Conservation (phyloP, 129 eudicot species). For the Centella asiatica region DNA sequence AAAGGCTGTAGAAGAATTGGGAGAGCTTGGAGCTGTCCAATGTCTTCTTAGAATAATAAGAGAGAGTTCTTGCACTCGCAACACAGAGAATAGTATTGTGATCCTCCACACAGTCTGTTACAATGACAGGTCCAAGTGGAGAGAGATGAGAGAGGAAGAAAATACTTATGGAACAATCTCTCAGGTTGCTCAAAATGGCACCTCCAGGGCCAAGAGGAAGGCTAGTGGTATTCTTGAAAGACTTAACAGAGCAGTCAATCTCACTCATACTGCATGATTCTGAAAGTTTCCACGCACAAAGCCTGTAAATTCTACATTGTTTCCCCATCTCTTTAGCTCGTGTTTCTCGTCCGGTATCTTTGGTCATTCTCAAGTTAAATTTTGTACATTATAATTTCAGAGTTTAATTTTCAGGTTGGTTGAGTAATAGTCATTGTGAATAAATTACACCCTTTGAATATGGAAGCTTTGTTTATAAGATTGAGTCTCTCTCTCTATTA, state of each 20-base stretch:
- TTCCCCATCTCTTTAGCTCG: conserved; percentile 5
- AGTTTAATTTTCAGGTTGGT: conserved; percentile 22
- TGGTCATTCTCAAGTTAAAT: conserved; percentile 20
- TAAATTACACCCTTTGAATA: conserved; percentile 23
- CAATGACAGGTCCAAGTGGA: conserved; percentile 69
- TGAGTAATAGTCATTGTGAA: conserved; percentile 52
- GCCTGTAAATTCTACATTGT: conserved; percentile 56
- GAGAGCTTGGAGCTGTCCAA: conserved; percentile 67
- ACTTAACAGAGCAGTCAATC: conserved; percentile 54
- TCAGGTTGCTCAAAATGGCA: conserved; percentile 77
- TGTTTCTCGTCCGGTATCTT: conserved; percentile 15
- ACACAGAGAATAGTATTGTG: conserved; percentile 80
- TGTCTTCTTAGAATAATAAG: conserved; percentile 62
- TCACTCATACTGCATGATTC: conserved; percentile 86
- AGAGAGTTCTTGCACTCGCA: conserved; percentile 67
- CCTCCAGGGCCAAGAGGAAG: conserved; percentile 91
- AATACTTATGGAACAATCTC: conserved; percentile 54
- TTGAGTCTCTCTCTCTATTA: conserved; percentile 6
- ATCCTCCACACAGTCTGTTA: conserved; percentile 60
- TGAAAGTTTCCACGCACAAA: conserved; percentile 11
- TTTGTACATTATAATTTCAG: conserved; percentile 42
- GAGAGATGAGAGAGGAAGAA: conserved; percentile 84
- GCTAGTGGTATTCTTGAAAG: conserved; percentile 87
- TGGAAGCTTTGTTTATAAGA: conserved; percentile 12
- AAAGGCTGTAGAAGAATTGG: conserved; percentile 75